phyloP scores from a whole-genome alignment of 108 stramenopile species.

The Epithemia pelagica region DNA sequence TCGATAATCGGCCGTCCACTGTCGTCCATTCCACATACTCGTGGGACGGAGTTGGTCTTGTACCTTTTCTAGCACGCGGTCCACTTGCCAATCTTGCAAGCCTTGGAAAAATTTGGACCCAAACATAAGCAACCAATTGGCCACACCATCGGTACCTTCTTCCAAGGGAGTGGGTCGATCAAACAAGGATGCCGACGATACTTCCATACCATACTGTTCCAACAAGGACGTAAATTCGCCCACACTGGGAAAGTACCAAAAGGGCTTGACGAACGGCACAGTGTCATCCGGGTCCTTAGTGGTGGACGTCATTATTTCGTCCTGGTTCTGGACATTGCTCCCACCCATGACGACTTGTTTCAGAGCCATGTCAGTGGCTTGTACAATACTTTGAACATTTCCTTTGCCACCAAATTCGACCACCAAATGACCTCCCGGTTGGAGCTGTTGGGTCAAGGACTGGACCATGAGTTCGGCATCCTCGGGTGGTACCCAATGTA shows the following conservation, averaged over 20 bases:
- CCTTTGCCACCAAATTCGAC: constrained; percentile 52
- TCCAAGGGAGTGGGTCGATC: constrained; percentile 29
- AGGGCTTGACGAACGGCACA: neutral
- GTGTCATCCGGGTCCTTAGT: too few relatives aligned
- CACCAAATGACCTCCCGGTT: constrained; percentile 46
- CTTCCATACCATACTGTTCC: constrained; percentile 34
- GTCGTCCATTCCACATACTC: constrained; percentile 5
- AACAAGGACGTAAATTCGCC: constrained; percentile 24
- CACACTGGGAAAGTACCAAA: constrained; percentile 38
- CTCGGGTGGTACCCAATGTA: constrained; percentile 37
- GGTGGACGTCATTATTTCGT: too few relatives aligned
- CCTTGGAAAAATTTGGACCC: constrained; percentile 20
- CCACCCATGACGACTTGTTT: neutral
- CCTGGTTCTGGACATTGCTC: neutral
- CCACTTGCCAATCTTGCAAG: neutral
- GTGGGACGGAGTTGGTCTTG: neutral
- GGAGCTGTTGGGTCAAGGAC: constrained; percentile 16
- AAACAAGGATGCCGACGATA: constrained; percentile 14
- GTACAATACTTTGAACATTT: constrained; percentile 34
- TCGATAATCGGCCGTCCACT: constrained; percentile 38
- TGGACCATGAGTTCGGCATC: constrained; percentile 26
- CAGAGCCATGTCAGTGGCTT: constrained; percentile 16
- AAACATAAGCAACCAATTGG: constrained; percentile 35
- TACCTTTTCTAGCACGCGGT: constrained; percentile 12
- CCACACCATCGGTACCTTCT: constrained; percentile 19